A percentile compares a stretch with the other conserved stretches of the same genome.
These are phyloP conservation scores for Candida ipomoeae DNA, from an alignment of 805 yeast genomes.

Conservation along the genomic window DNA sequence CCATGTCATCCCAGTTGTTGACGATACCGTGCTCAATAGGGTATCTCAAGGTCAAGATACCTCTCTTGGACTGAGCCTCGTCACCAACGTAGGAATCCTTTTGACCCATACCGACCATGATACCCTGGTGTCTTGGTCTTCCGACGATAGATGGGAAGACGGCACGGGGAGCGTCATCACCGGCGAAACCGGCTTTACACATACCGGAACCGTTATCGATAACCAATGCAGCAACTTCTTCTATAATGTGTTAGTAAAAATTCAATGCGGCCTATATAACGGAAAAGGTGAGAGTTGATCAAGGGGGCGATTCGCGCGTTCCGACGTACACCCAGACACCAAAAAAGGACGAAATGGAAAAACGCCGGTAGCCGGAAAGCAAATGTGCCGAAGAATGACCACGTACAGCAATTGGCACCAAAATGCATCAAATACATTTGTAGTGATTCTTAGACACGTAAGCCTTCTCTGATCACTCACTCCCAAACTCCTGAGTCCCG, in stretches of 20 bases:
- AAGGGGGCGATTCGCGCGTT: constrained; percentile 3
- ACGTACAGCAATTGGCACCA: not conserved
- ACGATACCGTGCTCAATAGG: constrained; percentile 99
- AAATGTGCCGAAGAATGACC: not conserved
- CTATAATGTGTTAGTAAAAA: constrained; percentile 24
- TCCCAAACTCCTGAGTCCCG: not conserved
- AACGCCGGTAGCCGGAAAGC: not conserved
- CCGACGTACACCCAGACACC: constrained; percentile 4
- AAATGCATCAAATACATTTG: not conserved
- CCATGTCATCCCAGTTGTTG: constrained; percentile 99
- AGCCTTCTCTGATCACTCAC: not conserved
- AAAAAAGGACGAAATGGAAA: not conserved
- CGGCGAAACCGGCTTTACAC: constrained; percentile 99
- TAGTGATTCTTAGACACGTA: not conserved
- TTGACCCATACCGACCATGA: constrained; percentile 99
- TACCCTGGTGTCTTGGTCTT: constrained; percentile 99
- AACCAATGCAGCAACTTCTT: constrained; percentile 62
- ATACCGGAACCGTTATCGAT: constrained; percentile 99
- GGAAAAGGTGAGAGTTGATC: not conserved
- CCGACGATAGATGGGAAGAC: constrained; percentile 99
- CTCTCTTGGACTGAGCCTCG: constrained; percentile 99
- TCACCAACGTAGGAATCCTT: constrained; percentile 99
- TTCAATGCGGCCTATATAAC: not conserved
- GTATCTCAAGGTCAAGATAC: constrained; percentile 96
- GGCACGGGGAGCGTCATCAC: constrained; percentile 99